Evolutionary conservation across 345 rosid species (phyloP), one percentile per base, ranked within the genome.

Genomic region (Lepidium didymum): DNA sequence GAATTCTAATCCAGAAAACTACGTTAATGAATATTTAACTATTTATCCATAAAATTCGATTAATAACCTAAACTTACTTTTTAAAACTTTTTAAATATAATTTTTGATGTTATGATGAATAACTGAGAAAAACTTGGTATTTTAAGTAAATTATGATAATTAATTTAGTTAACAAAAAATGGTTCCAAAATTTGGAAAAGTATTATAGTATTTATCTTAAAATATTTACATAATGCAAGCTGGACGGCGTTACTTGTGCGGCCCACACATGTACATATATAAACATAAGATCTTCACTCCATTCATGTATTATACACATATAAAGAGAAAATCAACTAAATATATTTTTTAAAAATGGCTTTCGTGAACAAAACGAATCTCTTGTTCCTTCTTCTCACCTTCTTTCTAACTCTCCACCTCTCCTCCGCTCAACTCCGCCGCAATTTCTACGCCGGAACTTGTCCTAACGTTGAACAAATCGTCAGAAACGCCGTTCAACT

Each of bases 401-500:
- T 74, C 14, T 67, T 61, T 55, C 63, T 74, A 14, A 29, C 29
- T 10, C 2, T 66, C 0, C 59, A 51, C 72, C 25, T 51, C 42
- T 16, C 66, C 13, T 76, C 83, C 14, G 98, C 96, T 12, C 87
- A 86, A 67, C 91, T 89, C 23, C 77, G 66, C 41, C 81, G 18
- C 14, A 81, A 87, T 55, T 86, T 75, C 74, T 92, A 92, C 70
- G 86, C 91, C 49, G 80, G 64, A 0, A 75, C 56, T 35, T 92
- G 96, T 73, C 92, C 96, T 3, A 85, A 82, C 55, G 96, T 87
- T 21, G 98, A 92, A 67, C 40, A 40, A 50, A 86, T 92, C 13
- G 98, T 92, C 8, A 75, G 83, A 77, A 62, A 12, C 27, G 91
- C 43, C 3, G 92, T 90, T 2, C 56, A 58, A 6, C 23, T 33